Evolutionary conservation across 305 asterid genomes (phyloP).

Genomic region (Fraxinus albicans): DNA sequence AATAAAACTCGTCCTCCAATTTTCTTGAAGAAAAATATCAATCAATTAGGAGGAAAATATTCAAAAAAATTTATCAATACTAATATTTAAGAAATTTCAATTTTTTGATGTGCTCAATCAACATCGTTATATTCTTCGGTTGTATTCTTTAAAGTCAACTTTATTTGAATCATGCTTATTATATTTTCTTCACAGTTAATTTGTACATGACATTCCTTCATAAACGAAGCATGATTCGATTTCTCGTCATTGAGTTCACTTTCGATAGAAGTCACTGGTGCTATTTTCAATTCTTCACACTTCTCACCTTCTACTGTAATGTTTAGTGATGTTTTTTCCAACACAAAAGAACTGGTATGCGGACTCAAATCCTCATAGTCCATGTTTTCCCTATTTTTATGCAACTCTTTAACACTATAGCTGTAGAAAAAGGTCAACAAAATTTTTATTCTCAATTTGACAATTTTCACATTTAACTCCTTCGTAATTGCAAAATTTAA

Average conservation of each 20-base stretch:
- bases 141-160: not conserved
- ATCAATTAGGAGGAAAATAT: not conserved
- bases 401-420: not conserved
- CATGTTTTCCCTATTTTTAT: not conserved
- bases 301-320: not conserved
- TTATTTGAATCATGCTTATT: not conserved
- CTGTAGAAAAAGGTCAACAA: too few relatives aligned
- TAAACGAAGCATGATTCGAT: not conserved
- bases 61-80: not conserved
- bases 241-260: not conserved
- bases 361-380: not conserved
- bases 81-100: not conserved
- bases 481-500: not conserved
- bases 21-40: not conserved
- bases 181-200: not conserved
- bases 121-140: not conserved
- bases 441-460: not conserved
- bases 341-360: not conserved
- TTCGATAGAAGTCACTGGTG: too few relatives aligned
- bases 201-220: not conserved
- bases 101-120: too few relatives aligned
- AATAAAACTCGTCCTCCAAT: too few relatives aligned
- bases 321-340: not conserved
- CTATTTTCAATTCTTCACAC: not conserved
- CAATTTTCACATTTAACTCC: not conserved